Evolutionary conservation across 2,329 filamentous ascomycete genomes (phyloP).

Genomic region (Didymellaceae sp.): DNA sequence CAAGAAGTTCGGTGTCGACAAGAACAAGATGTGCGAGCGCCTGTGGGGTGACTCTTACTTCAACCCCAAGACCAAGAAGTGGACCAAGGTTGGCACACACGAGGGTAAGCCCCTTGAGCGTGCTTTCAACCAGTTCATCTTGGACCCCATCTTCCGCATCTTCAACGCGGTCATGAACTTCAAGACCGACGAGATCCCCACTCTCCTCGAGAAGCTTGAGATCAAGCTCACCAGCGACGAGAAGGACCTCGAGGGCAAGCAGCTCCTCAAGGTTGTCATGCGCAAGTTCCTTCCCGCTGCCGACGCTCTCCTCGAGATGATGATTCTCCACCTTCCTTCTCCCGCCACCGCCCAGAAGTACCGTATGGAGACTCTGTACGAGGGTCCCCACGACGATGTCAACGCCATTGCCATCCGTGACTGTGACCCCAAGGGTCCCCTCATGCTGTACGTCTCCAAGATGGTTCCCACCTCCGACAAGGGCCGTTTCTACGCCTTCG

Average conservation of each 20-base stretch:
- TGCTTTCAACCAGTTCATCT: slow-evolving; percentile 99
- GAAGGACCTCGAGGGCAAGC: slow-evolving; percentile 94
- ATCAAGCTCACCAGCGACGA: slow-evolving; percentile 90
- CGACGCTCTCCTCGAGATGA: slow-evolving; percentile 99
- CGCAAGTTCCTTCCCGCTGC: slow-evolving; percentile 98
- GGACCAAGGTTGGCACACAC: slow-evolving; percentile 84
- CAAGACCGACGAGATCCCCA: slow-evolving; percentile 90
- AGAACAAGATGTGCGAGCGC: slow-evolving; percentile 99
- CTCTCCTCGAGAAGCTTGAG: slow-evolving; percentile 87
- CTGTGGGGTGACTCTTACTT: slow-evolving; percentile 99
- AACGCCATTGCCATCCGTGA: slow-evolving; percentile 96
- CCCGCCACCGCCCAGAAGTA: slow-evolving; percentile 95
- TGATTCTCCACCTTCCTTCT: slow-evolving; percentile 98
- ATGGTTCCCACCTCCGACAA: slow-evolving; percentile 99
- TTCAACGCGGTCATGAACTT: slow-evolving; percentile 97
- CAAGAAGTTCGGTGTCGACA: slow-evolving; percentile 99
- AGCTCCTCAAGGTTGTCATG: slow-evolving; percentile 97
- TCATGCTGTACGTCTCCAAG: slow-evolving; percentile 99
- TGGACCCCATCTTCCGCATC: slow-evolving; percentile 99
- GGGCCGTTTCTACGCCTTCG: slow-evolving; percentile 99
- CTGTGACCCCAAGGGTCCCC: slow-evolving; percentile 95
- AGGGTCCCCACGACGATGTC: slow-evolving; percentile 93
- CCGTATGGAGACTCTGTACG: slow-evolving; percentile 98
- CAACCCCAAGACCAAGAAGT: slow-evolving; percentile 99
- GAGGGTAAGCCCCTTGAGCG: slow-evolving; percentile 93